Evolutionary conservation across 768 basidiomycete genomes (phyloP), one percentile per base, ranked within the genome.

Genomic region (Amanita muscaria): DNA sequence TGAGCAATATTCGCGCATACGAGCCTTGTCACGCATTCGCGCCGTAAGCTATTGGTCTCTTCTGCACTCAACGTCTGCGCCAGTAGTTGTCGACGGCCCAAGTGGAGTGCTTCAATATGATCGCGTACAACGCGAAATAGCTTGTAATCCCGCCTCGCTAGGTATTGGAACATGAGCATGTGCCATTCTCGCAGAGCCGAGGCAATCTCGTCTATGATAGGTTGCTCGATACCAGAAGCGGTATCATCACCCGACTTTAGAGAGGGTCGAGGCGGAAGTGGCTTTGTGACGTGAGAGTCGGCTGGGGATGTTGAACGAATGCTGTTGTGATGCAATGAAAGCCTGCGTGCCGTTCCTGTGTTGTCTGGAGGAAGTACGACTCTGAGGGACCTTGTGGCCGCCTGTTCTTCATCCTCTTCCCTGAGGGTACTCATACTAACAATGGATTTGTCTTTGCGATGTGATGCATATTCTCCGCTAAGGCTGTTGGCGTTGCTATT

Each of bases 151-250:
- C 92, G 77, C 35, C 80, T 73, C 7, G 86, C 83, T 32, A 98
- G 82, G 60, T 96, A 92, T 50, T 83, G 83, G 57, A 90, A 92
- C 75, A 97, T 84, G 41, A 91, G 69, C 27, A 78, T 77, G 56
- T 94, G 86, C 92, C 93, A 98, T 76, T 98, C 94, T 30, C 94
- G 80, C 34, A 98, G 67, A 0, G 94, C 93, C 6, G 90, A 94
- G 0, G 94, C 89, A 52, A 98, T 94, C 68, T 98, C 94, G 64
- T 98, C 94, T 40, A 98, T 80, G 57, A 98, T 83, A 8, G 94
- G 94, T 57, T 96, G 92, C 2, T 62, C 66, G 16, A 73, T 70
- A 8, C 94, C 94, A 0, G 84, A 82, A 3, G 77, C 73, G 2
- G 94, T 98, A 53, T 97, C 93, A 58, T 96, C 94, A 29, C 89